Conservation (phyloP, 2,329 filamentous ascomycete species). For the Curvularia sp. region DNA sequence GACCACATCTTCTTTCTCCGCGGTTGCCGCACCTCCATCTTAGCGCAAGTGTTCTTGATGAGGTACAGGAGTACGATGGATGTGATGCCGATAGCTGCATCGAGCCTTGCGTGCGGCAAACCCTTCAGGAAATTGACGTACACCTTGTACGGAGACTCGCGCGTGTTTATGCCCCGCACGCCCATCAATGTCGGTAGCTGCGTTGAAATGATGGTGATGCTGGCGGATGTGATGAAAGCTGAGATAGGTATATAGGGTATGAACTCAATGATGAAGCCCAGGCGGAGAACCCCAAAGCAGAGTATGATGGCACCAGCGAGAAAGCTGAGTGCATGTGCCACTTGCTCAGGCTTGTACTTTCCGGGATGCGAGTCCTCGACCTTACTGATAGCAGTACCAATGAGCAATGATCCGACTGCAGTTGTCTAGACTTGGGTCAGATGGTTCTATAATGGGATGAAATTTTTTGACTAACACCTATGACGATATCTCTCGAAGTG, state of each 20-base stretch:
- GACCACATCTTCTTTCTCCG: constrained; percentile 75
- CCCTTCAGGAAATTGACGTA: constrained; percentile 83
- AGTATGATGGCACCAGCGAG: constrained; percentile 79
- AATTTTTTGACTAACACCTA: constrained; percentile 69
- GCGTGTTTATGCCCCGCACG: constrained; percentile 73
- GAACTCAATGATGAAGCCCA: constrained; percentile 90
- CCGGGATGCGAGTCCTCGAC: constrained; percentile 66
- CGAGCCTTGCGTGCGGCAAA: constrained; percentile 70
- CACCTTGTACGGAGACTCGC: constrained; percentile 79
- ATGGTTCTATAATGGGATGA: not conserved
- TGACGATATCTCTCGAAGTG: constrained; percentile 97
- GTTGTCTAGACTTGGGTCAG: constrained; percentile 68
- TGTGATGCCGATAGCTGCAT: constrained; percentile 88
- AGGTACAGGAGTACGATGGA: constrained; percentile 79
- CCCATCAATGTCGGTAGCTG: constrained; percentile 84
- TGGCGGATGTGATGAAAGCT: constrained; percentile 96
- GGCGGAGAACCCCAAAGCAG: constrained; percentile 77
- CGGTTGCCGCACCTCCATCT: constrained; percentile 71
- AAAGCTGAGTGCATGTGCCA: constrained; percentile 80
- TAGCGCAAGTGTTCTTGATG: constrained; percentile 62
- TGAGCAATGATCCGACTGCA: constrained; percentile 90
- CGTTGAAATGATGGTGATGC: constrained; percentile 83
- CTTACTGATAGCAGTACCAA: constrained; percentile 77
- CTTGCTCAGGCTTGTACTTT: constrained; percentile 64
- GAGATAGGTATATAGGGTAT: constrained; percentile 90